Base-by-base conservation (phyloP, 305 asterid species). In the Solanum hybrid region DNA sequence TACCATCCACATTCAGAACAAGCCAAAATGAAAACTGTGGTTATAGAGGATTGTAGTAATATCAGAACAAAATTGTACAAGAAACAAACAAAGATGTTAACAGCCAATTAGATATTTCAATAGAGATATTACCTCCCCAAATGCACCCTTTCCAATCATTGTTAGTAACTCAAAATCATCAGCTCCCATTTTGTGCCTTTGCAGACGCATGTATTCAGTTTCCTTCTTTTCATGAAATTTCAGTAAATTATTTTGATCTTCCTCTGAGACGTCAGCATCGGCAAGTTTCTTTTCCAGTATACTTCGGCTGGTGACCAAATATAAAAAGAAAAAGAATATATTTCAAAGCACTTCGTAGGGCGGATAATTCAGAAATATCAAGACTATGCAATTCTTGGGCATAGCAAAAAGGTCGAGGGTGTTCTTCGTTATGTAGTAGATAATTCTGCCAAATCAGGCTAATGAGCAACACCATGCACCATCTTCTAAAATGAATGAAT, bases 171-270 rank as follows among this genome's bases (percentile, higher is more conserved):
- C 99, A 93, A 97, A 97, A 90, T 97, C 98, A 93, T 94, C 99
- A 87, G 92, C 96, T 73, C 98, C 98, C 98, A 95, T 97, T 94
- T 96, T 97, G 92, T 95, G 99, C 93, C 99, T 93, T 92, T 96
- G 98, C 78, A 97, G 97, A 88, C 99, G 99, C 99, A 97, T 97
- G 88, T 96, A 97, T 92, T 97, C 99, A 89, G 98, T 97, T 94
- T 97, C 99, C 93, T 95, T 96, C 95, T 96, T 95, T 94, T 97
- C 99, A 86, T 96, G 91, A 91, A 95, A 96, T 90, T 96, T 97
- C 88, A 97, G 89, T 35, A 97, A 92, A 92, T 96, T 97, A 91
- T 82, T 94, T 93, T 97, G 99, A 93, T 97, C 99, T 92, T 97
- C 99, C 94, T 94, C 99, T 69, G 99, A 97, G 72, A 95, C 99